A percentile compares a stretch with the other conserved stretches of the same genome.
Conservation (phyloP, 148 eudicot genomes). For the Fagopyrum homotropicum region DNA sequence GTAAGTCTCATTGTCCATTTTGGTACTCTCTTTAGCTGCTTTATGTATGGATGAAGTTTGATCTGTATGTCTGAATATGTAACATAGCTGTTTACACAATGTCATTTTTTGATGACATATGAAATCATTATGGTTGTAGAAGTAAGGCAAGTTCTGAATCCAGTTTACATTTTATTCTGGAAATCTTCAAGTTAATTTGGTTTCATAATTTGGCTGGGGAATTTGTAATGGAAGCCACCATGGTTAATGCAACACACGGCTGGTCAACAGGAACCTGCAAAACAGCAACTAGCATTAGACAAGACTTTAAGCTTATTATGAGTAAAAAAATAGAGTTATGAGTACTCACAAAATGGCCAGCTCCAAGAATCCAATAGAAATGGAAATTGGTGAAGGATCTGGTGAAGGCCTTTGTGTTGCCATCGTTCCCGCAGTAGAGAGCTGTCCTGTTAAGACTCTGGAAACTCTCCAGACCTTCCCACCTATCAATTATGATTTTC, state of each 20-base stretch:
- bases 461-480: constrained; percentile 75
- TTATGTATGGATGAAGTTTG: no score
- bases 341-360: constrained; percentile 85
- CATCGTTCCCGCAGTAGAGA: constrained; percentile 39
- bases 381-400: constrained; percentile 66
- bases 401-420: constrained; percentile 49
- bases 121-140: no score
- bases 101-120: no score
- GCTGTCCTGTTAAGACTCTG: constrained; percentile 46
- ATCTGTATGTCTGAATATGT: no score
- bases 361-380: constrained; percentile 95
- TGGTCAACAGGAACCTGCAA: constrained; percentile 76
- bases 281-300: not conserved
- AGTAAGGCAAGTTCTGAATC: no score
- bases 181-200: no score
- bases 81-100: no score
- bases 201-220: constrained; percentile 32
- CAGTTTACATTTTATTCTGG: no score
- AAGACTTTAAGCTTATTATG: not conserved
- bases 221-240: constrained; percentile 54
- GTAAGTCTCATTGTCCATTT: not conserved
- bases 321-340: not conserved
- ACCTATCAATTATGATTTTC: constrained; percentile 24
- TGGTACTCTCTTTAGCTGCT: no score
- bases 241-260: constrained; percentile 64